Evolutionary conservation across 2,329 filamentous ascomycete species (phyloP).

Genomic region (Scytalidium sp.): DNA sequence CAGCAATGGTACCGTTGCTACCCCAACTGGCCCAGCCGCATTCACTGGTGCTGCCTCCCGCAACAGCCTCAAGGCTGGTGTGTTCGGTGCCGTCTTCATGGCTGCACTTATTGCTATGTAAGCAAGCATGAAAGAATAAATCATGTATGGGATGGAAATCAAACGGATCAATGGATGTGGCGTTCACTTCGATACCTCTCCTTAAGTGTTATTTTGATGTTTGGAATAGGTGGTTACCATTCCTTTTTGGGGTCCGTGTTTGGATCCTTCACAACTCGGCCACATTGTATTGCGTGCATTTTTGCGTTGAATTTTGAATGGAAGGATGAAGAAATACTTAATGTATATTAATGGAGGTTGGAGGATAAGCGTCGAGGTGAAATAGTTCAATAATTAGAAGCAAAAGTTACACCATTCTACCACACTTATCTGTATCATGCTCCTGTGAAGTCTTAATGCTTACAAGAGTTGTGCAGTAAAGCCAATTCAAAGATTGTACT

Average conservation of each 20-base stretch:
- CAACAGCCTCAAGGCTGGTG: constrained; percentile 18
- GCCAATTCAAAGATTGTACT: no score
- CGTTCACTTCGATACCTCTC: constrained; percentile 19
- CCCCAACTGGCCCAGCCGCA: constrained; percentile 30
- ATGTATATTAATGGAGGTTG: neutral
- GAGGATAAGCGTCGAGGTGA: neutral
- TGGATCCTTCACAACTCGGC: constrained; percentile 20
- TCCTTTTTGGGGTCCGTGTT: constrained; percentile 13
- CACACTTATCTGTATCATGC: no score
- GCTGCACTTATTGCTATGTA: neutral
- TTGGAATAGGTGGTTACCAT: constrained; percentile 10
- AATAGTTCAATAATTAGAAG: neutral
- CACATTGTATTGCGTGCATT: constrained; percentile 3
- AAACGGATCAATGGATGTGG: constrained; percentile 10
- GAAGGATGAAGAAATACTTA: neutral
- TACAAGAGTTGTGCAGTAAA: no score
- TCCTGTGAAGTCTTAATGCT: no score
- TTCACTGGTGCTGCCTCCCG: constrained; percentile 32
- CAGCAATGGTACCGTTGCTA: constrained; percentile 19
- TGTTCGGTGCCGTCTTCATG: constrained; percentile 19
- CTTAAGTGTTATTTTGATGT: constrained; percentile 12
- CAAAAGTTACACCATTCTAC: no score
- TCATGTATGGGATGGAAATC: neutral
- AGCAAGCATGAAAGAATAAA: neutral
- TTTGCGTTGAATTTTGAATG: neutral